Conservation (phyloP, 495 filamentous ascomycete species). For the Talaromyces nanjingensis region DNA sequence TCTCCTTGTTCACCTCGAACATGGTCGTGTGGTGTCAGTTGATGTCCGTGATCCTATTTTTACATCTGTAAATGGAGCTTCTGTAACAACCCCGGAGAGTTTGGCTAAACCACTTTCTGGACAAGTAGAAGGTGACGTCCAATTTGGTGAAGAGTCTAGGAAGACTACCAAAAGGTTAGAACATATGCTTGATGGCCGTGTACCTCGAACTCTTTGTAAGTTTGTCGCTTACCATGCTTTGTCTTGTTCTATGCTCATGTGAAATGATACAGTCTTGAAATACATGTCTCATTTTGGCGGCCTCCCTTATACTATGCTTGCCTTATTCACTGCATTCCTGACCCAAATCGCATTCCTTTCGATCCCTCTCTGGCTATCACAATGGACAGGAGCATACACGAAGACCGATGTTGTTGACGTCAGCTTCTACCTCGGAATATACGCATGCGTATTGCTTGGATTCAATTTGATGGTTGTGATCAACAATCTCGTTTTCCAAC, state of each 20-base stretch:
- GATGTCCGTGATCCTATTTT: not conserved
- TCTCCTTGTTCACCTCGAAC: slow-evolving; percentile 26
- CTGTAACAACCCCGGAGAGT: not conserved
- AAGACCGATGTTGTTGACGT: not conserved
- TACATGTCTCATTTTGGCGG: slow-evolving; percentile 20
- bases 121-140: not conserved
- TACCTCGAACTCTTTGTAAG: slow-evolving; percentile 20
- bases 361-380: not conserved
- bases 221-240: slow-evolving; percentile 1
- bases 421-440: not conserved
- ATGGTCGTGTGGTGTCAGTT: slow-evolving; percentile 21
- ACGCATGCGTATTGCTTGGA: not conserved
- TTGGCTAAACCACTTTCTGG: not conserved
- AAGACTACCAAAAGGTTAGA: not conserved
- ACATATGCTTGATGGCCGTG: slow-evolving; percentile 16
- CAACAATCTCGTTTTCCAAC: not conserved
- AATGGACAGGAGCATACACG: not conserved
- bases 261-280: slow-evolving; percentile 12
- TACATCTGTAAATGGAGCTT: not conserved
- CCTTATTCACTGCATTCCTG: not conserved
- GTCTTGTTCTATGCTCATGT: not conserved
- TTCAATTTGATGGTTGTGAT: not conserved
- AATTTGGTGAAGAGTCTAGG: not conserved
- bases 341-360: not conserved
- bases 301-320: not conserved